Percentiles rank a stretch among this genome's conserved stretches.
Conservation (phyloP, 2,329 filamentous ascomycete species). For the Nemania abortiva region DNA sequence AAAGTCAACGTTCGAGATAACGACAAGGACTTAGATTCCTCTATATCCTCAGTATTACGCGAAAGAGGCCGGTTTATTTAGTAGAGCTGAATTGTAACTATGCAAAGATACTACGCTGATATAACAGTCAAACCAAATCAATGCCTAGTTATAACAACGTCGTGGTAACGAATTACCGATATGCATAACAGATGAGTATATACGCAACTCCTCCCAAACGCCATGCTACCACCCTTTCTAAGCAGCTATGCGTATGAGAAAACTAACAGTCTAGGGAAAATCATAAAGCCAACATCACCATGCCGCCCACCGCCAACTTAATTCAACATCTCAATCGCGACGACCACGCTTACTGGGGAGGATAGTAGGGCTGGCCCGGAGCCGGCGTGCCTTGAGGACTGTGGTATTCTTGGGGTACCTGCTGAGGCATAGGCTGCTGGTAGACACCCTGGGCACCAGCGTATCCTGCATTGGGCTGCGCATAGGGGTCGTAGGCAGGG, state of each 20-base stretch:
- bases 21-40: too few relatives aligned
- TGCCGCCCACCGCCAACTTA: background rate
- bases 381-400: constrained; percentile 42
- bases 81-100: background rate
- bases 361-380: constrained; percentile 42
- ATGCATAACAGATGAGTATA: constrained; percentile 15
- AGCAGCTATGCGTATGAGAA: background rate
- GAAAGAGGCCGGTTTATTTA: background rate
- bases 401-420: constrained; percentile 31
- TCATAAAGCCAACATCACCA: background rate
- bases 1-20: too few relatives aligned
- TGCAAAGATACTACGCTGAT: background rate
- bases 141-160: background rate
- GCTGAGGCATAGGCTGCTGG: constrained; percentile 32
- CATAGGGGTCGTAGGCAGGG: constrained; percentile 40
- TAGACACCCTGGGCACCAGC: constrained; percentile 35
- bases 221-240: constrained; percentile 23
- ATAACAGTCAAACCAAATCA: background rate
- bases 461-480: constrained; percentile 39
- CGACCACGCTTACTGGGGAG: constrained; percentile 34
- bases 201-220: constrained; percentile 23
- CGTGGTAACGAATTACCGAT: background rate
- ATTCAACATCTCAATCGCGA: background rate
- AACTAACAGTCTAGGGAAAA: background rate
- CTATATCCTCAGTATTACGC: too few relatives aligned